These are phyloP conservation scores for Tylopilus sp. DNA, from an alignment of 1,284 basidiomycete species.

Conservation along the genomic window DNA sequence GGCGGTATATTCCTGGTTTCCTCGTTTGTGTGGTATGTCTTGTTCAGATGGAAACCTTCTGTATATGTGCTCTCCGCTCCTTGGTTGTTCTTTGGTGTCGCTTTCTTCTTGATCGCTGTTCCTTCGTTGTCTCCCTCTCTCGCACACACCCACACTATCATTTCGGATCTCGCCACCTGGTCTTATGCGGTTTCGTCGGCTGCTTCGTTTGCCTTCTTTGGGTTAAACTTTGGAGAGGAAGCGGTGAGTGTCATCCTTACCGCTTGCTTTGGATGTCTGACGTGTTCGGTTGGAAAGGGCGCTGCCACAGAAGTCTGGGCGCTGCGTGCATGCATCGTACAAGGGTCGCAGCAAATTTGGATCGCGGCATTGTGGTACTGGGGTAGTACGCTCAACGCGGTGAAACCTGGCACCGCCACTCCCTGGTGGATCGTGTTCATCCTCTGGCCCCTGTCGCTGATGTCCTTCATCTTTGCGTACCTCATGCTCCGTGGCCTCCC, in stretches of 20 bases:
- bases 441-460: conserved; percentile 76
- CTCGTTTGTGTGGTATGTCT: conserved; percentile 84
- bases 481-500: conserved; percentile 83
- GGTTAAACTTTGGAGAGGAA: conserved; percentile 94
- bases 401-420: conserved; percentile 44
- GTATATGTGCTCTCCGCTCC: conserved; percentile 81
- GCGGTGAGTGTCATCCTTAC: conserved; percentile 50
- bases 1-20: conserved; percentile 82
- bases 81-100: conserved; percentile 85
- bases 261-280: conserved; percentile 8
- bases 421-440: conserved; percentile 84
- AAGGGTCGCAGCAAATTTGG: conserved; percentile 92
- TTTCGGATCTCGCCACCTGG: conserved; percentile 83
- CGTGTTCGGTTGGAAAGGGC: conserved; percentile 44
- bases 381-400: conserved; percentile 75
- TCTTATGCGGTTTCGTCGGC: conserved; percentile 85
- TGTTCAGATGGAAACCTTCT: conserved; percentile 86
- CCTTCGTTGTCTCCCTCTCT: conserved; percentile 72
- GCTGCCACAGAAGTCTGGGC: conserved; percentile 92
- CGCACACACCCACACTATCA: conserved; percentile 54
- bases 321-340: conserved; percentile 83
- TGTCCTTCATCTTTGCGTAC: conserved; percentile 75
- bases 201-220: conserved; percentile 88
- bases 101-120: conserved; percentile 86
- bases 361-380: conserved; percentile 93